Evolutionary conservation across 129 eudicot species (phyloP).

Genomic region (Helichrysum umbraculigerum): DNA sequence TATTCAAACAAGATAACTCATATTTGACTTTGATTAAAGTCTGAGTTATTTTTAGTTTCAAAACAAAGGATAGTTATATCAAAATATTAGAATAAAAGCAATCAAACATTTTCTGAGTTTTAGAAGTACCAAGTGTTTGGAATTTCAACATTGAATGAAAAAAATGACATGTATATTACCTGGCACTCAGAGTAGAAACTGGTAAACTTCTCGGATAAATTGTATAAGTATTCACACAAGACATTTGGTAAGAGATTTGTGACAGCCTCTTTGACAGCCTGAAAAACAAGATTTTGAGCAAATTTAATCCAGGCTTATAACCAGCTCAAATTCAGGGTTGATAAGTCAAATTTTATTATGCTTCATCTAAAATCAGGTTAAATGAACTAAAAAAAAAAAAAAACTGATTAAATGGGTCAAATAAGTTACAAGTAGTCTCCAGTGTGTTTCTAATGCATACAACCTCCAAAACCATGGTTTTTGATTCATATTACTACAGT

Average conservation of each 20-base stretch:
- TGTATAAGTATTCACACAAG: constrained; percentile 76
- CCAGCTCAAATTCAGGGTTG: neutral
- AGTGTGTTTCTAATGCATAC: neutral
- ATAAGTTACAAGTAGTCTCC: too few species aligned
- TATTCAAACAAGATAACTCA: too few species aligned
- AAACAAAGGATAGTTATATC: too few species aligned
- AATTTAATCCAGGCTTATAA: neutral
- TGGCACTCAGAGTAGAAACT: constrained; percentile 75
- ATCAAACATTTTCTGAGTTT: neutral
- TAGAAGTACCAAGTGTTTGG: neutral
- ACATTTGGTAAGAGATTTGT: constrained; percentile 64
- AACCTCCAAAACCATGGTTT: neutral
- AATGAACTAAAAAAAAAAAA: neutral
- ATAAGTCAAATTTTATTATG: neutral
- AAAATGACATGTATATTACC: constrained; percentile 57
- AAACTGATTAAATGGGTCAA: too few species aligned
- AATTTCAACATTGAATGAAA: neutral
- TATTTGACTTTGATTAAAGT: neutral
- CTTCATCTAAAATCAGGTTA: too few species aligned
- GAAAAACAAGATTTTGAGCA: constrained; percentile 14
- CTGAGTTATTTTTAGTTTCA: neutral
- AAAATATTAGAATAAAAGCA: too few species aligned
- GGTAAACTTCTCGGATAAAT: constrained; percentile 78
- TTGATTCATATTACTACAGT: too few species aligned
- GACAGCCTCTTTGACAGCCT: constrained; percentile 83